These are phyloP conservation scores for Boletus smithii DNA, from an alignment of 1,284 basidiomycete genomes.

Conservation along the genomic window DNA sequence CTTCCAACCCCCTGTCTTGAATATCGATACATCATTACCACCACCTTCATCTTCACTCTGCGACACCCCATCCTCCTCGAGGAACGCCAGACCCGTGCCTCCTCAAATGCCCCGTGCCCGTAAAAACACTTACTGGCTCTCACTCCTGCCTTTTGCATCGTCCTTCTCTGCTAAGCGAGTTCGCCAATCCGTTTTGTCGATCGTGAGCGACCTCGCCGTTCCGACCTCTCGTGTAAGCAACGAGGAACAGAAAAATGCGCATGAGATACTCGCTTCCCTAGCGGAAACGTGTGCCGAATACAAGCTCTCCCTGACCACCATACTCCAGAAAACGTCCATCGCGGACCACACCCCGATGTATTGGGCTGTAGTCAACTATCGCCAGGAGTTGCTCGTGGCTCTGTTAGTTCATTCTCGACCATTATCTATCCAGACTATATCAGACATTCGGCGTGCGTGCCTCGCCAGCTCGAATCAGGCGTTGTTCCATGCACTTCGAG, in stretches of 20 bases:
- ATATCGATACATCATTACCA: not conserved
- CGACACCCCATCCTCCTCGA: not conserved
- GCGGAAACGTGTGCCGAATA: constrained; percentile 43
- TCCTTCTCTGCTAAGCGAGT: constrained; percentile 40
- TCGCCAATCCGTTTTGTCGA: constrained; percentile 41
- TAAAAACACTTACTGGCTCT: constrained; percentile 27
- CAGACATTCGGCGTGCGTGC: constrained; percentile 63
- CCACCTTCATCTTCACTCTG: not conserved
- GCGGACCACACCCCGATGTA: constrained; percentile 65
- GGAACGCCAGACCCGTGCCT: not conserved
- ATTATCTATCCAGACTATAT: constrained; percentile 44
- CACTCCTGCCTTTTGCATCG: constrained; percentile 30
- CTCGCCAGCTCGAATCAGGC: constrained; percentile 58
- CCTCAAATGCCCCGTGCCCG: constrained; percentile 2
- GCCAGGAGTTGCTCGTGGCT: constrained; percentile 37
- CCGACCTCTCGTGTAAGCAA: constrained; percentile 3
- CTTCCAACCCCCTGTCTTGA: not conserved
- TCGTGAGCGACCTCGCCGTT: constrained; percentile 47
- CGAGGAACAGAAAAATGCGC: not conserved
- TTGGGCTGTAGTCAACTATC: constrained; percentile 68
- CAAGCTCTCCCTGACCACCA: constrained; percentile 40
- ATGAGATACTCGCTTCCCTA: constrained; percentile 44
- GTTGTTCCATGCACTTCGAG: constrained; percentile 58
- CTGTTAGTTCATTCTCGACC: constrained; percentile 51
- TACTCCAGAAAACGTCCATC: constrained; percentile 60